phyloP scores from a whole-genome alignment of 306 rosid species.

The Prunus mongolica region DNA sequence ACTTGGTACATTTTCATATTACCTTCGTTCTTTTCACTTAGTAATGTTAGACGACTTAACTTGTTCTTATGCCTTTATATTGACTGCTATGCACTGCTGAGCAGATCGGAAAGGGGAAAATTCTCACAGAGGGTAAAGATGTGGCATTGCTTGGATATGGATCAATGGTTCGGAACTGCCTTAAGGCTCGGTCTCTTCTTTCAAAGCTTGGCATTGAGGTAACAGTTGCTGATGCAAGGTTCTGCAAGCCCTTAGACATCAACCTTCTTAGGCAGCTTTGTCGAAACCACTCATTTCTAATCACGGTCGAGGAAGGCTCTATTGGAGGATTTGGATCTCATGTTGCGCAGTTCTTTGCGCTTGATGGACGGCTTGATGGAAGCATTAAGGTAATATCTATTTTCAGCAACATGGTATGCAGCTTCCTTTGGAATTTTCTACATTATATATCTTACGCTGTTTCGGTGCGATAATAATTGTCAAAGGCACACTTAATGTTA shows the following conservation, averaged over 20 bases:
- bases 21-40: no score
- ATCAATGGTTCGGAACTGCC: conserved; percentile 93
- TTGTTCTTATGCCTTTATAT: conserved; percentile 3
- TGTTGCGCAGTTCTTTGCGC: conserved; percentile 82
- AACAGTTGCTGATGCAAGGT: conserved; percentile 97
- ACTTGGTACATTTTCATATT: neutral
- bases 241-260: conserved; percentile 92
- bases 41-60: no score
- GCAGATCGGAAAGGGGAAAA: conserved; percentile 84
- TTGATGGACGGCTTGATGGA: conserved; percentile 84
- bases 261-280: conserved; percentile 83
- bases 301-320: conserved; percentile 95
- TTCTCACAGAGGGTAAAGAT: conserved; percentile 78
- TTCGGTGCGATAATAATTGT: neutral
- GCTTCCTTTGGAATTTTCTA: neutral
- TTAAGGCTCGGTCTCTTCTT: conserved; percentile 75
- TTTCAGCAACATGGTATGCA: neutral
- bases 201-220: conserved; percentile 74
- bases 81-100: conserved; percentile 6
- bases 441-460: neutral
- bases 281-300: conserved; percentile 64
- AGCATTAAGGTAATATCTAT: conserved; percentile 53
- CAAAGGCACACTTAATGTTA: neutral
- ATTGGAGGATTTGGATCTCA: conserved; percentile 95
- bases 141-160: conserved; percentile 93